Base-by-base conservation (phyloP, 148 eudicot genomes). In the Polygonum aviculare region DNA sequence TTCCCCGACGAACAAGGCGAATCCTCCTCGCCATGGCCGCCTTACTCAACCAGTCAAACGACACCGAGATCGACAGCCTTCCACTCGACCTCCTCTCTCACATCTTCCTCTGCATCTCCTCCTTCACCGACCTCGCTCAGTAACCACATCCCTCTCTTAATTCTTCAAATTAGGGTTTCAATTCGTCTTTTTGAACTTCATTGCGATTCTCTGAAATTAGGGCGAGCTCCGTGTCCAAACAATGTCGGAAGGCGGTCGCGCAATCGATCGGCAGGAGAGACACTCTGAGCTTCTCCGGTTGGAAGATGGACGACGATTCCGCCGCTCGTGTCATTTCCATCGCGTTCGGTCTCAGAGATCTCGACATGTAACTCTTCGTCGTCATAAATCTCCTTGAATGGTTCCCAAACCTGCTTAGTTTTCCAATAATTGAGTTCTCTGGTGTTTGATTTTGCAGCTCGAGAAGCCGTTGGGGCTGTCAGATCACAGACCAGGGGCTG, bases 401-500 rank as follows among this genome's bases (percentile, higher is more conserved):
- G 26, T 54, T 51, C 60, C 6, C 3, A 22, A 19, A 14, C 57
- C 47, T 6, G 7, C 47, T 6, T 44, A 8, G 18, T 0, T 51
- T 51, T 48, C 50, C 11, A 48, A 11, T 15, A 60, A 60, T 22
- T 63, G 22, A 10, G 22, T 65, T 65, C 10, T 18, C 31, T 26
- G 69, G 36, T 63, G 2, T 2, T 12, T 51, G 1, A 26, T 52
- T 18, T 62, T 85, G 40, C 89, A 94, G 98, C 79, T 90, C 98
- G 33, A 90, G 91, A 86, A 92, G 96, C 79, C 81, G 96, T 35
- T 92, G 97, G 98, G 98, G 93, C 40, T 94, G 97, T 82, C 97
- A 90, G 80, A 92, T 94, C 73, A 92, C 98, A 60, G 98, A 94
- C 77, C 41, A 77, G 40, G 98, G 98, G 12, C 77, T 94, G 40